Evolutionary conservation across 176 grass and related monocot genomes (phyloP).

Genomic region (Musa beccarii): DNA sequence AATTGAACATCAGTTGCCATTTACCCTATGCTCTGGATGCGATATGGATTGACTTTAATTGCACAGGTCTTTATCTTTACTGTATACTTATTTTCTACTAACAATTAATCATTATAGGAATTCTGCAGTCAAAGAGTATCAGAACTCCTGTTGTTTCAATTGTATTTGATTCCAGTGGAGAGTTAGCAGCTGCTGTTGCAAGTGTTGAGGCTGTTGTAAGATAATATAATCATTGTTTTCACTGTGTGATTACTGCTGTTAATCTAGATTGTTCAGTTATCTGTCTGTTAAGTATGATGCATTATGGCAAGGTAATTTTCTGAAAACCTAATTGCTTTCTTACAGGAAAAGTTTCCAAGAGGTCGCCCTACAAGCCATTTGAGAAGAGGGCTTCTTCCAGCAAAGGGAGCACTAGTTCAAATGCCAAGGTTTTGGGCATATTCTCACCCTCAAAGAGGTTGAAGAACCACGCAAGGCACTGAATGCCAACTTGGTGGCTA

Average conservation of each 20-base stretch:
- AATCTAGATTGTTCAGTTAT: background rate
- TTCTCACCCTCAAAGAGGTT: no score
- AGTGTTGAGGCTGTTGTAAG: constrained; percentile 93
- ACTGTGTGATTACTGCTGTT: background rate
- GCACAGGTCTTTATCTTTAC: background rate
- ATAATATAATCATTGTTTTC: constrained; percentile 12
- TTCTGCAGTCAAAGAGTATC: constrained; percentile 45
- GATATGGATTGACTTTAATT: background rate
- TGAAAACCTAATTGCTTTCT: constrained; percentile 8
- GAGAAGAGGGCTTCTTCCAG: no score
- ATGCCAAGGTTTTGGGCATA: no score
- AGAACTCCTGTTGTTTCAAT: constrained; percentile 75
- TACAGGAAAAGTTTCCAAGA: constrained; percentile 68
- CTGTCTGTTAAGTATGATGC: background rate
- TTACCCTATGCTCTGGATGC: background rate
- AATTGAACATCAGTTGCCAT: no score
- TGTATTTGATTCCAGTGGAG: constrained; percentile 66
- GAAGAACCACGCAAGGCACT: no score
- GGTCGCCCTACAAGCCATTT: no score
- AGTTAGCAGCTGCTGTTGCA: constrained; percentile 59
- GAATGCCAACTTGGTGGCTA: no score
- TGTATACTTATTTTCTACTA: background rate
- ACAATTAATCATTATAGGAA: constrained; percentile 41
- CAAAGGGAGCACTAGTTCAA: no score
- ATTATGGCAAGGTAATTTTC: background rate